Conservation (phyloP, 352 stramenopile species). For the Peronospora farinosa region DNA sequence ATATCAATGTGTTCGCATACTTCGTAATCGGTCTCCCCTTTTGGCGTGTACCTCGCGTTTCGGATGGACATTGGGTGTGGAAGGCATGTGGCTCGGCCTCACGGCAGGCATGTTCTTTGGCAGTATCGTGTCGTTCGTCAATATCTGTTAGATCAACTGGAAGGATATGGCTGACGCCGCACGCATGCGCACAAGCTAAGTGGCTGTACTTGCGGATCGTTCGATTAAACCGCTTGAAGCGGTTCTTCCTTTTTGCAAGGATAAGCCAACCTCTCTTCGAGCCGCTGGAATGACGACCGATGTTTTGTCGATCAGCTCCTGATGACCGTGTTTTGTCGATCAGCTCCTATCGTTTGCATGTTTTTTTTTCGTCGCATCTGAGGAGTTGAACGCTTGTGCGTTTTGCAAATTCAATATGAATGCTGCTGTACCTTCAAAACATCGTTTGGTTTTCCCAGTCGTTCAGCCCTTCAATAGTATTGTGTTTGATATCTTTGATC, state of each 20-base stretch:
- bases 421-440: slow-evolving; percentile 2
- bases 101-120: slow-evolving; percentile 51
- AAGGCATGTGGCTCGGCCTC: slow-evolving; percentile 69
- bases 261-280: neutral
- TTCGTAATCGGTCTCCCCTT: slow-evolving; percentile 63
- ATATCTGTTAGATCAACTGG: slow-evolving; percentile 57
- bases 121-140: slow-evolving; percentile 48
- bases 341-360: slow-evolving; percentile 10
- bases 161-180: slow-evolving; percentile 49
- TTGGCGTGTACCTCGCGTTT: slow-evolving; percentile 61
- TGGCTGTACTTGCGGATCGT: neutral
- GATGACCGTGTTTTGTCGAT: neutral
- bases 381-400: slow-evolving; percentile 25
- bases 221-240: neutral
- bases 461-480: no score
- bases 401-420: slow-evolving; percentile 30
- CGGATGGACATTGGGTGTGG: slow-evolving; percentile 46
- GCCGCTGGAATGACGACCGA: neutral
- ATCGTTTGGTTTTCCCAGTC: no score
- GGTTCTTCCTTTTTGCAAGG: slow-evolving; percentile 15
- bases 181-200: slow-evolving; percentile 41
- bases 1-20: slow-evolving; percentile 64
- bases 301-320: neutral
- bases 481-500: no score
- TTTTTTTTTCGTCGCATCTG: slow-evolving; percentile 20